phyloP scores from a whole-genome alignment of 1,139 yeast species.

The Spathaspora sp. region DNA sequence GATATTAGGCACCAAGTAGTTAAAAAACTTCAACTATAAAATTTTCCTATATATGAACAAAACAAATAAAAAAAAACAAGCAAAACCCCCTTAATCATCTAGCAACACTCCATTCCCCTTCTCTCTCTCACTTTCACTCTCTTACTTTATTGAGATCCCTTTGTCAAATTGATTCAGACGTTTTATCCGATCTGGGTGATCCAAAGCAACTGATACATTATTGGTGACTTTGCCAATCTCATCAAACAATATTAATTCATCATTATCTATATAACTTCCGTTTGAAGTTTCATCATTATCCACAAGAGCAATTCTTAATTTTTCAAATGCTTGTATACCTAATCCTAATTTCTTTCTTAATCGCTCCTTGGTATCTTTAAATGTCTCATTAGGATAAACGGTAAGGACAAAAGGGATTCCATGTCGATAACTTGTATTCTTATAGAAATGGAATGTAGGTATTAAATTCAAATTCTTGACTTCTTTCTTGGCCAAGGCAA shows the following conservation, averaged over 20 bases:
- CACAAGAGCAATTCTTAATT: constrained; percentile 64
- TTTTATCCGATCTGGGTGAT: constrained; percentile 76
- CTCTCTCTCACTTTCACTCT: too few relatives aligned
- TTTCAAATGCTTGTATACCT: constrained; percentile 76
- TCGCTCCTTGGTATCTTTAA: constrained; percentile 65
- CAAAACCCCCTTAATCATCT: not conserved
- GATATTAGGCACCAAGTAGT: constrained; percentile 33
- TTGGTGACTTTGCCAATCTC: constrained; percentile 48
- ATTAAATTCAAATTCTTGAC: constrained; percentile 43
- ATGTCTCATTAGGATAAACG: constrained; percentile 61
- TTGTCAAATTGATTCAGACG: constrained; percentile 52
- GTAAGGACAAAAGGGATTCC: constrained; percentile 87
- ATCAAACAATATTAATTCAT: constrained; percentile 55
- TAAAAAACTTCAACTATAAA: constrained; percentile 5
- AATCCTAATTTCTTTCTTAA: constrained; percentile 69
- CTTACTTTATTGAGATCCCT: constrained; percentile 52
- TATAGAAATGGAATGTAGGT: constrained; percentile 70
- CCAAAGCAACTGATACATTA: constrained; percentile 62
- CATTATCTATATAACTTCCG: constrained; percentile 52
- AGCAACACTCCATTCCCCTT: not conserved
- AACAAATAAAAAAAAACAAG: constrained; percentile 5
- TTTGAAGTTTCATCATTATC: constrained; percentile 32
- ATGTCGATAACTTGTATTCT: constrained; percentile 68
- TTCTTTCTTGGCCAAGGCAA: constrained; percentile 26
- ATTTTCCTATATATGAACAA: constrained; percentile 1